Conservation (phyloP, 345 rosid species). For the Eucalyptus lansdowneana region DNA sequence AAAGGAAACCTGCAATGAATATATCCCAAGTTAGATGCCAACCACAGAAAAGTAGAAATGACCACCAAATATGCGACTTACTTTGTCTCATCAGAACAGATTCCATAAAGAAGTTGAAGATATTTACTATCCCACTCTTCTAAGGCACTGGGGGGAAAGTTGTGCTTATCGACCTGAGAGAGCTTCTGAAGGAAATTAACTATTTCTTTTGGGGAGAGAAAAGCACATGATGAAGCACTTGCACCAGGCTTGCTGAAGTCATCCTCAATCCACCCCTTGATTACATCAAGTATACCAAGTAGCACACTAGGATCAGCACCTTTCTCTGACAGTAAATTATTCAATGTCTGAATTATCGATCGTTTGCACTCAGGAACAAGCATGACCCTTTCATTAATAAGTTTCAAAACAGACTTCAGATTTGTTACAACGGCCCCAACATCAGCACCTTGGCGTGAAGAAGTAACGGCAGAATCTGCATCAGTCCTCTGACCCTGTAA, state of each 20-base stretch:
- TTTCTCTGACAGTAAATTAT: conserved; percentile 79
- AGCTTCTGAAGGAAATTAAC: conserved; percentile 77
- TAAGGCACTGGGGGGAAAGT: conserved; percentile 43
- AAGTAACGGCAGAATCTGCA: conserved; percentile 82
- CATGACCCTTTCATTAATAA: conserved; percentile 85
- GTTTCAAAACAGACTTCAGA: conserved; percentile 73
- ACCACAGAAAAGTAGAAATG: not conserved
- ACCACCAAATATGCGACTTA: conserved; percentile 5
- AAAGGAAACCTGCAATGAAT: conserved; percentile 46
- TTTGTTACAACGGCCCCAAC: conserved; percentile 69
- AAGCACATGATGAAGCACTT: conserved; percentile 32
- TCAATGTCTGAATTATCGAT: conserved; percentile 60
- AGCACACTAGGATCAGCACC: conserved; percentile 90
- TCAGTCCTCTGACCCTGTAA: conserved; percentile 78
- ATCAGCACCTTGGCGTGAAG: conserved; percentile 84
- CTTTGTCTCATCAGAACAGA: conserved; percentile 85
- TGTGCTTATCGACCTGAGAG: conserved; percentile 85
- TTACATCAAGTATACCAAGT: conserved; percentile 78
- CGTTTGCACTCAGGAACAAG: conserved; percentile 80
- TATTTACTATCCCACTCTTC: conserved; percentile 96
- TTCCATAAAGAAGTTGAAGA: conserved; percentile 83
- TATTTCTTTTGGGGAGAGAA: conserved; percentile 69
- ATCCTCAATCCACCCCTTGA: conserved; percentile 90
- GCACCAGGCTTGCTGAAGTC: conserved; percentile 55
- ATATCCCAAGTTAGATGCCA: not conserved